A percentile compares a stretch with the other conserved stretches of the same genome.
Conservation (phyloP, 768 basidiomycete genomes). For the Pseudohyphozyma bogoriensis region DNA sequence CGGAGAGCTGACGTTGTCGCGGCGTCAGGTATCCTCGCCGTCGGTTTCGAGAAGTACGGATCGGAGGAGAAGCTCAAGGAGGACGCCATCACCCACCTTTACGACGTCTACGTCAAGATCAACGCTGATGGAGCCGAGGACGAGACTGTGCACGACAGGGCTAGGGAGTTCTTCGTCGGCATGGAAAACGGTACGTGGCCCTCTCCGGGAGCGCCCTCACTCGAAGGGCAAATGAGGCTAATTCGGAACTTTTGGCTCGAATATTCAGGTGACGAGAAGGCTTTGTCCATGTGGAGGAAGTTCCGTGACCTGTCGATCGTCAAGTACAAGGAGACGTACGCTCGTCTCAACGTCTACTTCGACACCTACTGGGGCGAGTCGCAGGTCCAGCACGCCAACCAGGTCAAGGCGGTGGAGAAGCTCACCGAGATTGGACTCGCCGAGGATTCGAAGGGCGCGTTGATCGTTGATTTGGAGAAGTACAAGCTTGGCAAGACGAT, state of each 20-base stretch:
- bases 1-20: background rate
- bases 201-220: background rate
- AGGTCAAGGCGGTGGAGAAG: conserved; percentile 58
- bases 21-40: conserved; percentile 67
- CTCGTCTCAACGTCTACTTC: conserved; percentile 76
- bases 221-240: background rate
- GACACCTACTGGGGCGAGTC: conserved; percentile 83
- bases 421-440: conserved; percentile 65
- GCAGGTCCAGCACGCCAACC: conserved; percentile 40
- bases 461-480: conserved; percentile 74
- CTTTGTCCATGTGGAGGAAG: conserved; percentile 76
- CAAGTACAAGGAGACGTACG: conserved; percentile 81
- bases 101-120: conserved; percentile 88
- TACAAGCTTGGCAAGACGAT: conserved; percentile 89
- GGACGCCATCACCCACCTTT: conserved; percentile 89
- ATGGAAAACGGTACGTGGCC: conserved; percentile 42
- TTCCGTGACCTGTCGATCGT: conserved; percentile 87
- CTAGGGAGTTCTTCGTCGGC: conserved; percentile 84
- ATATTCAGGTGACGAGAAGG: conserved; percentile 62
- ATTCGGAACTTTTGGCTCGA: background rate
- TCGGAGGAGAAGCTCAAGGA: conserved; percentile 64
- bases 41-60: conserved; percentile 87
- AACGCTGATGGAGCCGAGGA: conserved; percentile 52
- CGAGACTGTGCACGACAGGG: conserved; percentile 40
- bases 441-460: conserved; percentile 59